Conservation (phyloP, 2,329 filamentous ascomycete genomes). For the Alternaria hordeiaustralica region DNA sequence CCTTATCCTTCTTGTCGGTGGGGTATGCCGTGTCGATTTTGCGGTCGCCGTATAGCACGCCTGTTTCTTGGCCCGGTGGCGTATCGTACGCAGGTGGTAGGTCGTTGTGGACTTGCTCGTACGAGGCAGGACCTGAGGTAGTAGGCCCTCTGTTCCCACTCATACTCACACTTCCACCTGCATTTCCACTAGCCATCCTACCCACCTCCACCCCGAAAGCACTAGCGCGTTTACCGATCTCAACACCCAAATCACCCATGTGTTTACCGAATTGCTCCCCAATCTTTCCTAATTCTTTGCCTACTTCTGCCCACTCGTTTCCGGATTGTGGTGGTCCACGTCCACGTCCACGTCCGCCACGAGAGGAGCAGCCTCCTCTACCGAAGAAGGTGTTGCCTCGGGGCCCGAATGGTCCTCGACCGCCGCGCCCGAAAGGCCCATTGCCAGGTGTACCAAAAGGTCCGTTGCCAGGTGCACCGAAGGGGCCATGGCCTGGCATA, state of each 20-base stretch:
- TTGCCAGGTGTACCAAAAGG: conserved; percentile 17
- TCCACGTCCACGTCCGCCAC: conserved; percentile 2
- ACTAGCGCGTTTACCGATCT: conserved; percentile 36
- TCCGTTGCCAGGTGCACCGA: conserved; percentile 13
- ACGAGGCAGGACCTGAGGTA: background rate
- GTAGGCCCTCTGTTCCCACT: background rate
- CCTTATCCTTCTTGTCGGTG: background rate
- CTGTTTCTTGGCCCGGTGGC: conserved; percentile 27
- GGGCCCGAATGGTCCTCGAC: conserved; percentile 8
- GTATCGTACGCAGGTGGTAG: conserved; percentile 23
- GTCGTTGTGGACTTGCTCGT: conserved; percentile 11
- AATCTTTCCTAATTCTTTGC: conserved; percentile 19
- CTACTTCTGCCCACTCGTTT: conserved; percentile 15
- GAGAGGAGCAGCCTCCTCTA: background rate
- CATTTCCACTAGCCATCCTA: conserved; percentile 7
- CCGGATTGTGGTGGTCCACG: conserved; percentile 11
- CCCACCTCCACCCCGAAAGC: conserved; percentile 28
- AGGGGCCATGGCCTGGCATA: conserved; percentile 9
- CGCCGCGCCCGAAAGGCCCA: conserved; percentile 16
- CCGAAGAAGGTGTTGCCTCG: conserved; percentile 9
- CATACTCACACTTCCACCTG: conserved; percentile 1
- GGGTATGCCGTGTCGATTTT: conserved; percentile 1
- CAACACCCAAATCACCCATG: conserved; percentile 38
- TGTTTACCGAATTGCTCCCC: conserved; percentile 44
- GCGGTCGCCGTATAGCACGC: conserved; percentile 16